phyloP scores from a whole-genome alignment of 2,329 filamentous ascomycete genomes.

The Diaporthe nobilis region DNA sequence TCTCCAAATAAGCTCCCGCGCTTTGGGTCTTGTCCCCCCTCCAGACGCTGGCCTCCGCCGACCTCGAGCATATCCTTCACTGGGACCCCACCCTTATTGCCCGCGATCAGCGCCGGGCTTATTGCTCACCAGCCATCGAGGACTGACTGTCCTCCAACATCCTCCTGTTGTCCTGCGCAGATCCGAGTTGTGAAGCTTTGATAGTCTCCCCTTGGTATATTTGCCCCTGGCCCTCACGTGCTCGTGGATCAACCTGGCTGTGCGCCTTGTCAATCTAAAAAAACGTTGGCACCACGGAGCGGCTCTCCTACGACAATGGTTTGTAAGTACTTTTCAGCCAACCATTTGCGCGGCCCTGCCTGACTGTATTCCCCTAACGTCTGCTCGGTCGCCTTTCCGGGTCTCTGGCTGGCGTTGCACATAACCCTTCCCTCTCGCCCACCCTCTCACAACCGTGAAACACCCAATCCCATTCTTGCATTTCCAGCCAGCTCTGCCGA shows the following conservation, averaged over 20 bases:
- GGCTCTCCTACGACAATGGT: constrained; percentile 36
- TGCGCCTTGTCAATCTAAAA: neutral
- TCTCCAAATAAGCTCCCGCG: constrained; percentile 32
- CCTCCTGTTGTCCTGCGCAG: neutral
- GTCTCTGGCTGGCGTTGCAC: neutral
- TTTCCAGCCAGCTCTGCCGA: constrained; percentile 3
- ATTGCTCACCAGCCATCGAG: constrained; percentile 27
- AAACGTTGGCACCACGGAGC: constrained; percentile 1
- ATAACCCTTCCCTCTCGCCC: constrained; percentile 12
- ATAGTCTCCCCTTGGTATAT: constrained; percentile 35
- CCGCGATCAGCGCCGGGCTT: constrained; percentile 26
- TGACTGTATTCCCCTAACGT: constrained; percentile 14
- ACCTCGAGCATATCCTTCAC: constrained; percentile 10
- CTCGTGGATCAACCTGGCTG: constrained; percentile 27
- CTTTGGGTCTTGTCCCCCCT: constrained; percentile 17
- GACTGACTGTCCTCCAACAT: constrained; percentile 8
- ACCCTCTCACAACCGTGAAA: constrained; percentile 25
- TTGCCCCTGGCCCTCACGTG: constrained; percentile 17
- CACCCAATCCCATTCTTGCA: constrained; percentile 26
- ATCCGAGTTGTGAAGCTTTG: constrained; percentile 15
- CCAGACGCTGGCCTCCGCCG: neutral
- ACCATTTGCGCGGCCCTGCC: constrained; percentile 25
- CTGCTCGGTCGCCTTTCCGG: neutral
- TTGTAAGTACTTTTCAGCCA: constrained; percentile 37
- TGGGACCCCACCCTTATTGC: constrained; percentile 5